Base-by-base conservation (phyloP, 164 flowering plant genomes). In the Euptelea pleiosperma region DNA sequence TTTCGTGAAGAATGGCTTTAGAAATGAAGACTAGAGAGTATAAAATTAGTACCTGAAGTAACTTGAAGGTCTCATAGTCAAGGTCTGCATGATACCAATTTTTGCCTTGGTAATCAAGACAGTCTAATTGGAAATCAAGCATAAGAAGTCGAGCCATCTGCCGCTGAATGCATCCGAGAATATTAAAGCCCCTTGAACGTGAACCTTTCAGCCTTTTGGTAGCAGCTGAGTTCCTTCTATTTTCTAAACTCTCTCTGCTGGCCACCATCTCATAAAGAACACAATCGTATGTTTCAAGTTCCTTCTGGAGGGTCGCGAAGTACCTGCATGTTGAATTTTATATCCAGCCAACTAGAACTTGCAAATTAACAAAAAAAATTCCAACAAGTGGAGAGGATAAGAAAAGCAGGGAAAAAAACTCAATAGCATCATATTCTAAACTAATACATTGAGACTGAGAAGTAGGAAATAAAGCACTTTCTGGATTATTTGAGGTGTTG, bases 221-320 rank as follows among this genome's bases (percentile, higher is more conserved):
- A 14, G 73, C 68, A 35, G 60, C 49, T 36, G 70, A 41, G 22
- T 64, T 79, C 65, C 73, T 75, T 67, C 83, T 75, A 34, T 68
- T 80, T 46, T 85, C 86, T 75, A 89, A 73, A 69, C 79, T 85
- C 73, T 87, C 97, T 61, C 77, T 82, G 67, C 91, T 83, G 7
- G 94, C 79, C 31, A 89, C 94, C 94, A 89, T 89, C 84, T 89
- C 97, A 69, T 82, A 89, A 37, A 90, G 87, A 41, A 90, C 83
- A 67, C 90, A 87, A 49, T 90, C 92, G 69, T 85, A 90, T 34
- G 59, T 31, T 35, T 79, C 87, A 49, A 90, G 88, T 60, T 79
- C 87, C 69, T 83, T 77, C 68, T 87, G 91, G 16, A 90, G 80
- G 16, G 82, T 73, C 15, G 45, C 60, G 51, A 90, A 90, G 69